These are phyloP conservation scores for Prunus yedoensis DNA, from an alignment of 331 rosid species.

Conservation along the genomic window DNA sequence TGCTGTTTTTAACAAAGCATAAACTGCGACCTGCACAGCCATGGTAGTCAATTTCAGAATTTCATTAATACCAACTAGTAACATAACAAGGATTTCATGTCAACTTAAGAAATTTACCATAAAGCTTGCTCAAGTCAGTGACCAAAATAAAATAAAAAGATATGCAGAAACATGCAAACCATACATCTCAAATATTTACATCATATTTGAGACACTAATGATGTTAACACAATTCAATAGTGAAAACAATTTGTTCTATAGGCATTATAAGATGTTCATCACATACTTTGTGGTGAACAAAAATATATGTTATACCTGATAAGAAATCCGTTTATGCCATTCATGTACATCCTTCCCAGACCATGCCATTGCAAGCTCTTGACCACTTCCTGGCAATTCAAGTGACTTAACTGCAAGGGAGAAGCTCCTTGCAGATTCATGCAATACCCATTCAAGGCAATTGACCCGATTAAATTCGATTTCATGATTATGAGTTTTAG, in stretches of 20 bases:
- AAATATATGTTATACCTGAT: constrained; percentile 37
- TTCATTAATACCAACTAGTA: constrained; percentile 8
- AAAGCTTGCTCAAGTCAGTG: constrained; percentile 14
- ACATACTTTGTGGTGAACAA: background rate
- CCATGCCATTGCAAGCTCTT: constrained; percentile 73
- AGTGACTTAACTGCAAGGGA: constrained; percentile 52
- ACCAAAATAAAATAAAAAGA: background rate
- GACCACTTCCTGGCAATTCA: constrained; percentile 46
- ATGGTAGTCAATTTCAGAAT: constrained; percentile 13
- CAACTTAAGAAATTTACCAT: constrained; percentile 3
- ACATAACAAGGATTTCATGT: constrained; percentile 10
- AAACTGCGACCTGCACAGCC: constrained; percentile 57
- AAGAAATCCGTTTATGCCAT: constrained; percentile 64
- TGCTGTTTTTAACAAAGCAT: constrained; percentile 58
- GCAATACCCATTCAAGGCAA: constrained; percentile 49
- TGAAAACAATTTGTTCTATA: background rate
- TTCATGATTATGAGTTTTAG: constrained; percentile 21
- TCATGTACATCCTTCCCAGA: constrained; percentile 60
- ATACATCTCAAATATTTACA: background rate
- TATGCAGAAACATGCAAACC: background rate
- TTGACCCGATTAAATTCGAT: constrained; percentile 45
- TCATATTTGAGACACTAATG: background rate
- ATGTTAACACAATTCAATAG: constrained; percentile 1
- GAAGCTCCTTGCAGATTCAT: constrained; percentile 69
- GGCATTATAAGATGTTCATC: background rate